Evolutionary conservation across 257 asterid genomes (phyloP), one percentile per base, ranked within the genome.

Genomic region (Forsythia viridissima): DNA sequence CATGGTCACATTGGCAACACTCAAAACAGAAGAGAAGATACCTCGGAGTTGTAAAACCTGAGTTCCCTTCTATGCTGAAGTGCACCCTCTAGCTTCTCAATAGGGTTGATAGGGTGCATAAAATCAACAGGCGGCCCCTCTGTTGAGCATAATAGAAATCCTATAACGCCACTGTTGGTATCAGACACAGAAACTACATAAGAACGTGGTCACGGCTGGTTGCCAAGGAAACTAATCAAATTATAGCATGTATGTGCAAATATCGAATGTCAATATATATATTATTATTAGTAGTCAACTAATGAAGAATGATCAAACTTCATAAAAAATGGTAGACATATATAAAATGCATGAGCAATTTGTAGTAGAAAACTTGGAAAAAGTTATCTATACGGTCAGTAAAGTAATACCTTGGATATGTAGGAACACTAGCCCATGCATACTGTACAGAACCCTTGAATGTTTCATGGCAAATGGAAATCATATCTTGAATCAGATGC

Each of bases 361-460:
- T 78, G 57, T 24, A 57, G 46, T 20, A 24, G 72, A 30, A 42
- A 36, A 9, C 12, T 51, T 77, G 7, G 18, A 42, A 38, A 24
- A 18, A 70, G 39, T 69, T 68, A 71, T 34, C 41, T 55, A 42
- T 6, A 12, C 44, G 8, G 12, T 40, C 20, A 15, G 44, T 10
- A 15, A 78, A 21, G 44, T 72, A 55, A 72, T 85, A 93, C 99
- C 98, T 96, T 39, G 99, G 99, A 85, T 96, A 96, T 57, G 98
- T 92, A 77, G 99, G 99, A 71, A 96, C 99, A 76, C 84, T 93
- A 41, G 97, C 82, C 99, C 98, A 96, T 6, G 99, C 99, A 82
- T 96, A 96, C 74, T 85, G 91, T 74, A 93, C 97, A 30, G 97
- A 89, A 69, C 99, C 98, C 85, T 81, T 93, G 83, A 96, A 96